Conservation (phyloP, 208 protist genomes). For the Trypanosoma rangeli region DNA sequence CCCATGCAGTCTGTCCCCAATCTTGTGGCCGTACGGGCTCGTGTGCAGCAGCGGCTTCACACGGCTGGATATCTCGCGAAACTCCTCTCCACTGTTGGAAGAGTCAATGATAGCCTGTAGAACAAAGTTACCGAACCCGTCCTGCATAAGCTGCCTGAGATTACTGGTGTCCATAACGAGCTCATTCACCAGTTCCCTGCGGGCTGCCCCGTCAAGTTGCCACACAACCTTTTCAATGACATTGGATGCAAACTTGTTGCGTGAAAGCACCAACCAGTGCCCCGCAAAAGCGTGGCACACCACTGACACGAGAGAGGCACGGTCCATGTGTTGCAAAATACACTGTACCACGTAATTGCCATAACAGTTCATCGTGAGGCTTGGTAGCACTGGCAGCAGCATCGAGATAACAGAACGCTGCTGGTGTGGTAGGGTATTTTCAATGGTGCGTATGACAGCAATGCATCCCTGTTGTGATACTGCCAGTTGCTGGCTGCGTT, state of each 20-base stretch:
- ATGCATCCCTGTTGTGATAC: constrained; percentile 84
- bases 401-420: constrained; percentile 44
- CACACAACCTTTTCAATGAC: constrained; percentile 86
- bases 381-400: constrained; percentile 58
- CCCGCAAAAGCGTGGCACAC: constrained; percentile 48
- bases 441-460: constrained; percentile 70
- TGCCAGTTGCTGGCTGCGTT: constrained; percentile 44
- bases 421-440: constrained; percentile 54
- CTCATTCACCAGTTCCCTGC: constrained; percentile 54
- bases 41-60: constrained; percentile 52
- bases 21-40: constrained; percentile 76
- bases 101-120: constrained; percentile 79
- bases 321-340: constrained; percentile 71
- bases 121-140: constrained; percentile 88
- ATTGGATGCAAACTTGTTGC: constrained; percentile 90
- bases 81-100: constrained; percentile 47
- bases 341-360: constrained; percentile 91
- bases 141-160: constrained; percentile 68
- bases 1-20: constrained; percentile 59
- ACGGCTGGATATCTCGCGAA: constrained; percentile 37
- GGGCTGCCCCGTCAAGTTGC: constrained; percentile 33
- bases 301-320: constrained; percentile 31
- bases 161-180: constrained; percentile 56
- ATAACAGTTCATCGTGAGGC: constrained; percentile 74
- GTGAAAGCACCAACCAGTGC: constrained; percentile 66